Conservation (phyloP, 768 basidiomycete genomes). For the Mycena alexandri region DNA sequence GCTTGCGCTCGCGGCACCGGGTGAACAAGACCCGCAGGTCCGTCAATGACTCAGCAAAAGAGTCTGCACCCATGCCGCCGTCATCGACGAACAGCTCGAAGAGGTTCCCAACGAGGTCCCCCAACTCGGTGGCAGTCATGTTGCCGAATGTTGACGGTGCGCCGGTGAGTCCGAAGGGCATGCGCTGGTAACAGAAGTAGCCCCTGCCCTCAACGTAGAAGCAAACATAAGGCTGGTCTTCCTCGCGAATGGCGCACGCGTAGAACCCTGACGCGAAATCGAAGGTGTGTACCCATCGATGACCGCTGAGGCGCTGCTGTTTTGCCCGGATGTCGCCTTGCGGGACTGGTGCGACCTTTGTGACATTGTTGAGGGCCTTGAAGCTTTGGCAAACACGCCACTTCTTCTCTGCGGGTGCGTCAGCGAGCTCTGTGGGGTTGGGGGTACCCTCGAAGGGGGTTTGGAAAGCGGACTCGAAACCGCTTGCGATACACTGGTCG, state of each 20-base stretch:
- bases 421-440: constrained; percentile 13
- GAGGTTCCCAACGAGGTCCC: constrained; percentile 41
- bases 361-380: constrained; percentile 49
- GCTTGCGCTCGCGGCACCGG: constrained; percentile 34
- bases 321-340: constrained; percentile 55
- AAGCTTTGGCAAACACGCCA: constrained; percentile 59
- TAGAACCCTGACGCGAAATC: constrained; percentile 57
- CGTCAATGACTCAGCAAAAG: constrained; percentile 5
- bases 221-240: constrained; percentile 45
- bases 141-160: constrained; percentile 52
- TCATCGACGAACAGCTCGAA: constrained; percentile 33
- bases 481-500: constrained; percentile 29
- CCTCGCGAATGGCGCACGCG: constrained; percentile 37
- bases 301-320: constrained; percentile 51
- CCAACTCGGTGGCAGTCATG: constrained; percentile 42
- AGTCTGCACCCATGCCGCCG: constrained; percentile 29
- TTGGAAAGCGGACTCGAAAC: constrained; percentile 12
- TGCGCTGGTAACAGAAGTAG: constrained; percentile 47
- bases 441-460: constrained; percentile 33
- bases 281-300: constrained; percentile 50
- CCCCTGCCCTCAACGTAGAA: constrained; percentile 56
- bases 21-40: constrained; percentile 36
- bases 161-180: constrained; percentile 58
- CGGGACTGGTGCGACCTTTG: constrained; percentile 45
- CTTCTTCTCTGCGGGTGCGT: constrained; percentile 38